Percentiles rank a stretch among this genome's conserved stretches.
Conservation (phyloP, 2,329 filamentous ascomycete species). For the Dendryphion nanum region DNA sequence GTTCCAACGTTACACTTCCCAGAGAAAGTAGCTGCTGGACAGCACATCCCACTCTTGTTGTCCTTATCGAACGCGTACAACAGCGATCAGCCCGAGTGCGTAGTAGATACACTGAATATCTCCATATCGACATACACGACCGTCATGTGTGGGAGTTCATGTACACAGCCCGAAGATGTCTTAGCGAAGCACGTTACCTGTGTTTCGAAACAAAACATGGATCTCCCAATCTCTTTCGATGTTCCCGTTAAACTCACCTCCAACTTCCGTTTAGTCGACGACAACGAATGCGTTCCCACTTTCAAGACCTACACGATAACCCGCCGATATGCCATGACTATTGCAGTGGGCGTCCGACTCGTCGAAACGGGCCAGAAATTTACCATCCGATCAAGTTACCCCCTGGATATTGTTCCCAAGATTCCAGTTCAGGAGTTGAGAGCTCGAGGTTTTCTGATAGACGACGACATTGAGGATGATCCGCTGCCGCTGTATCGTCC, state of each 20-base stretch:
- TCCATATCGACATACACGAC: slow-evolving; percentile 33
- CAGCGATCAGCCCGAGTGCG: slow-evolving; percentile 20
- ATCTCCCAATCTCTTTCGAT: slow-evolving; percentile 20
- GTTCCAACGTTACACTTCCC: slow-evolving; percentile 31
- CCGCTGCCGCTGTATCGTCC: slow-evolving; percentile 30
- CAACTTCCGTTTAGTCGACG: slow-evolving; percentile 33
- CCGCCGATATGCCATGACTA: slow-evolving; percentile 25
- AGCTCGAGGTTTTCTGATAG: neutral
- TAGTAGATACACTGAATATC: slow-evolving; percentile 26
- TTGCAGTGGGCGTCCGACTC: slow-evolving; percentile 28
- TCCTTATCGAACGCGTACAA: slow-evolving; percentile 18
- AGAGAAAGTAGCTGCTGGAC: slow-evolving; percentile 27
- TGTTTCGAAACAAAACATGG: slow-evolving; percentile 24
- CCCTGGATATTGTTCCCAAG: slow-evolving; percentile 31
- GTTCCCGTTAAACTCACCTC: slow-evolving; percentile 18
- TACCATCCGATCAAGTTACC: slow-evolving; percentile 22
- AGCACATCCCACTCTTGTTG: slow-evolving; percentile 31
- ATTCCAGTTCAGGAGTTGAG: slow-evolving; percentile 10
- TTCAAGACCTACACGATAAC: slow-evolving; percentile 37
- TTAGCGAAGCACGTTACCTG: slow-evolving; percentile 31
- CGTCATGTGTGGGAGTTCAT: slow-evolving; percentile 24
- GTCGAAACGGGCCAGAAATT: slow-evolving; percentile 18
- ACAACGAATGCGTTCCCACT: slow-evolving; percentile 32
- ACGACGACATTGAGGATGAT: slow-evolving; percentile 26
- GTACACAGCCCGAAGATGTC: slow-evolving; percentile 27